Conservation (phyloP, 148 eudicot species). For the Dysphania ambrosioides region DNA sequence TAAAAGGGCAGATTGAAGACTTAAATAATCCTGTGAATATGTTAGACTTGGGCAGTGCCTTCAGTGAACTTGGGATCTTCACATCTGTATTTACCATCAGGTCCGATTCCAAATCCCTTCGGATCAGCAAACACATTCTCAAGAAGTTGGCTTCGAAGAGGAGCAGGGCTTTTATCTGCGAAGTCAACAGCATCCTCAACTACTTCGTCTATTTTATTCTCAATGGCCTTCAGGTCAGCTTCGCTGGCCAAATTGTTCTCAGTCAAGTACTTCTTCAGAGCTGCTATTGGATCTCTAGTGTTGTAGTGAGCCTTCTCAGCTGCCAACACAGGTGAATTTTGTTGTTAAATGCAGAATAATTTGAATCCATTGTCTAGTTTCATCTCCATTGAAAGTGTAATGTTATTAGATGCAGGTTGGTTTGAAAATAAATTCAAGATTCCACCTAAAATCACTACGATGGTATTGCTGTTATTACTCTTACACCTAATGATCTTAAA, state of each 20-base stretch:
- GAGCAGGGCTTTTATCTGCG: conserved; percentile 72
- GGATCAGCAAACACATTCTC: conserved; percentile 92
- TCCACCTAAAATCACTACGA: not conserved
- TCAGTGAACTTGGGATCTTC: conserved; percentile 96
- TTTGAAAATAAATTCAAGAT: not conserved
- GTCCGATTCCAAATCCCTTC: conserved; percentile 91
- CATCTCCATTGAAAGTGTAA: no score
- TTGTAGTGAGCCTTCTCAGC: conserved; percentile 86
- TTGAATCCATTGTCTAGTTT: no score
- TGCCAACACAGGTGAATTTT: conserved; percentile 28
- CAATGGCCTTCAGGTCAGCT: conserved; percentile 71
- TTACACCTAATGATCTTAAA: not conserved
- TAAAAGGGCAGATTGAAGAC: not conserved
- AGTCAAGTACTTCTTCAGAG: conserved; percentile 62
- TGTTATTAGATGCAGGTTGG: conserved; percentile 4
- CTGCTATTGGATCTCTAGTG: conserved; percentile 75
- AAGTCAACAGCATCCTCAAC: conserved; percentile 88
- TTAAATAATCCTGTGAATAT: not conserved
- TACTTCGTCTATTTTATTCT: conserved; percentile 75
- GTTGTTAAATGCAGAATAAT: conserved; percentile 8
- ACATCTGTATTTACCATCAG: conserved; percentile 90
- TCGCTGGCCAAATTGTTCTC: conserved; percentile 76
- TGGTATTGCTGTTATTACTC: not conserved
- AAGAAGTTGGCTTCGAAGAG: conserved; percentile 72
- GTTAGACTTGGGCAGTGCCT: conserved; percentile 90